Evolutionary conservation across 2,329 filamentous ascomycete genomes (phyloP).

Genomic region (Nothophaeocryptopus gaeumannii): DNA sequence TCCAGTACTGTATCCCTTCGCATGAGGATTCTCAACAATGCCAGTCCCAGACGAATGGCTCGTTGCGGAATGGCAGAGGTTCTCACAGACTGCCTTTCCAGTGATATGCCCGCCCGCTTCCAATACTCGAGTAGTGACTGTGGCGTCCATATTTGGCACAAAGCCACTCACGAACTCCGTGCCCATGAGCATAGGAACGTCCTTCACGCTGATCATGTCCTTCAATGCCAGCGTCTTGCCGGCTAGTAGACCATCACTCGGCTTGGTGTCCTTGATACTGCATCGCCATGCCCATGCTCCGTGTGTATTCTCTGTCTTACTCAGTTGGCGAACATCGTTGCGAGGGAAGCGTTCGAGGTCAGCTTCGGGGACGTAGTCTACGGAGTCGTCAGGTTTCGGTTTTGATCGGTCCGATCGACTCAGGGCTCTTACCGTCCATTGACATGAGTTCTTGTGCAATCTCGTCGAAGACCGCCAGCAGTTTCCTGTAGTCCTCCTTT

Average conservation of each 20-base stretch:
- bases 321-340: constrained; percentile 36
- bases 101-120: constrained; percentile 43
- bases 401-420: not conserved
- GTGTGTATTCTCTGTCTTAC: constrained; percentile 36
- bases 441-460: constrained; percentile 38
- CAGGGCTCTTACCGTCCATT: constrained; percentile 27
- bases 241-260: constrained; percentile 33
- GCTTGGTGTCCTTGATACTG: constrained; percentile 34
- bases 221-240: constrained; percentile 46
- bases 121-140: constrained; percentile 45
- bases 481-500: constrained; percentile 38
- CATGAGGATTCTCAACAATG: constrained; percentile 44
- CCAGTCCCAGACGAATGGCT: constrained; percentile 31
- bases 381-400: constrained; percentile 7
- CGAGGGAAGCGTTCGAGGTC: constrained; percentile 38
- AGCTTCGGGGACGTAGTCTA: constrained; percentile 33
- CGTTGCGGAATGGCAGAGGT: constrained; percentile 35
- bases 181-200: constrained; percentile 46
- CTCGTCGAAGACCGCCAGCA: constrained; percentile 42
- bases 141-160: constrained; percentile 44
- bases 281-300: constrained; percentile 47
- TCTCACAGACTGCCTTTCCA: constrained; percentile 51
- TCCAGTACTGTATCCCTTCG: constrained; percentile 46
- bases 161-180: constrained; percentile 42
- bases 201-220: constrained; percentile 49